Base-by-base conservation (phyloP, 1,139 yeast species). In the Candida sp. region DNA sequence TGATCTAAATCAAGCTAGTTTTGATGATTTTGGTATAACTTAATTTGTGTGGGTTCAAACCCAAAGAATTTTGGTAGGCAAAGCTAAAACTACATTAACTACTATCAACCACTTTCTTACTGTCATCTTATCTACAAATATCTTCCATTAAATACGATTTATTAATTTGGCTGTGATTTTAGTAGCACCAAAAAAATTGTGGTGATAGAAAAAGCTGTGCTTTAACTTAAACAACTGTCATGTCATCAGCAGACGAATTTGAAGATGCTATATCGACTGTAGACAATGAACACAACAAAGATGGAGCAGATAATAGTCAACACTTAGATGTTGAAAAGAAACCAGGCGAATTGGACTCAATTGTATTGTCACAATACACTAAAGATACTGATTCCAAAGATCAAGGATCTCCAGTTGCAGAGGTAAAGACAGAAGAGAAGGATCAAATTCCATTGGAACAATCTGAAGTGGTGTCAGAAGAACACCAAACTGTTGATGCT, bases 221-320 rank as follows among this genome's bases (percentile, higher is more conserved):
- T 25, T 25, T 11, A 25, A 25, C 29, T 25, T 8, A 25, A n/a
- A n/a, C 19, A 11, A n/a, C 34, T 33, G 44, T 23, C 21, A 52
- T 50, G 55, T 48, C 51, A 21, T 54, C 60, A 22, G 46, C 45
- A 30, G 61, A 57, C 43, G 60, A 57, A 36, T 55, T 56, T 44
- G 57, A 54, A 44, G 64, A 58, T 41, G 63, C 62, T 5, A 12
- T 9, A 15, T 37, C 39, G 11, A 2, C 34, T n/a, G 19, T 12
- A 12, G 34, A 32, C n/a, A 32, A 32, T 6, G 34, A 32, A 32
- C 19, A 9, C 11, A 32, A 12, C 19, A n/a, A 2, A 6, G 34
- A 32, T 7, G 34, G 6, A 32, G 2, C 19, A 12, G 19, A 12
- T 6, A 32, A 32, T 12, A 12, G 34, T 32, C 19, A 32, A 32